These are phyloP conservation scores for Lathyrus oleraceus DNA, from an alignment of 306 rosid species.

Conservation along the genomic window DNA sequence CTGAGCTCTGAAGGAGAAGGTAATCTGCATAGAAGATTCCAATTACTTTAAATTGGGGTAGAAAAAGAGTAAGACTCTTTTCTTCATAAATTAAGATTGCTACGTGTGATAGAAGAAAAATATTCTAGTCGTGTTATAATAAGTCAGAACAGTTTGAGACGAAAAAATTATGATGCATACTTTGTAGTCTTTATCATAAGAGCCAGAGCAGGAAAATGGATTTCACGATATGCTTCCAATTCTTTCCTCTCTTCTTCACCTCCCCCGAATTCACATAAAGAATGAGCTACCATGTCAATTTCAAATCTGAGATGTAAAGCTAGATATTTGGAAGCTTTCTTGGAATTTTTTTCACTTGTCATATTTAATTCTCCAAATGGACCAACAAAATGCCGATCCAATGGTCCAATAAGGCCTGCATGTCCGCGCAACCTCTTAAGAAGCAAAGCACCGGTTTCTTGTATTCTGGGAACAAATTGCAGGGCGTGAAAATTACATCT, in stretches of 20 bases:
- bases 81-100: conserved; percentile 2
- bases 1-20: conserved; percentile 81
- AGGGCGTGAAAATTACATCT: conserved; percentile 96
- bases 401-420: conserved; percentile 56
- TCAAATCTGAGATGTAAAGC: conserved; percentile 96
- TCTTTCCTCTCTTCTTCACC: conserved; percentile 88
- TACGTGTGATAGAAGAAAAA: conserved; percentile 7
- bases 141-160: conserved; percentile 22
- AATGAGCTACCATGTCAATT: conserved; percentile 98
- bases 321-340: conserved; percentile 78
- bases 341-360: conserved; percentile 40
- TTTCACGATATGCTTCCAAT: conserved; percentile 84
- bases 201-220: conserved; percentile 88
- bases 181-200: conserved; percentile 62
- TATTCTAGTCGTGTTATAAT: not conserved
- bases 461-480: conserved; percentile 91
- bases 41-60: conserved; percentile 8
- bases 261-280: conserved; percentile 95
- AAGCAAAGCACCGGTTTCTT: conserved; percentile 86
- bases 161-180: conserved; percentile 50
- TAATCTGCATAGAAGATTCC: conserved; percentile 57
- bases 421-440: conserved; percentile 79
- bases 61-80: conserved; percentile 21
- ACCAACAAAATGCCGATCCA: conserved; percentile 77
- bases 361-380: conserved; percentile 49